Conservation (phyloP, 2,329 filamentous ascomycete genomes). For the Macroventuria anomochaeta region DNA sequence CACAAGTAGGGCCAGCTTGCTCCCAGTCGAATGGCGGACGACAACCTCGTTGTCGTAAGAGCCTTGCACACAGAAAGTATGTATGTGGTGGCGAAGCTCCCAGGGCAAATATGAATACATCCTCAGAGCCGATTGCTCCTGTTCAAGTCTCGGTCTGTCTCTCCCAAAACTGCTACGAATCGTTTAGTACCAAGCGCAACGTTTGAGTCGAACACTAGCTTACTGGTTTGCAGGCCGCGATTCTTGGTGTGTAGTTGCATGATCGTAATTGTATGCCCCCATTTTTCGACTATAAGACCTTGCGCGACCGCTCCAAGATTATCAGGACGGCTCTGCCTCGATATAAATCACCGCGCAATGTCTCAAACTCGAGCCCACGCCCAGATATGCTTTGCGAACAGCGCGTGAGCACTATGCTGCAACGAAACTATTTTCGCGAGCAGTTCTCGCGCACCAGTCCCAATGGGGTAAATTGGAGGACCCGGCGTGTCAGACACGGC, state of each 20-base stretch:
- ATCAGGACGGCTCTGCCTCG: not conserved
- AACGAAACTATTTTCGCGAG: constrained; percentile 17
- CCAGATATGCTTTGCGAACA: not conserved
- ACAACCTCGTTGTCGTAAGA: constrained; percentile 30
- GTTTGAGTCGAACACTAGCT: not conserved
- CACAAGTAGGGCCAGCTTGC: constrained; percentile 15
- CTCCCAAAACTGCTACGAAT: not conserved
- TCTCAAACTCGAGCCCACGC: not conserved
- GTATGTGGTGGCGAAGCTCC: constrained; percentile 30
- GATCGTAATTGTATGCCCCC: not conserved
- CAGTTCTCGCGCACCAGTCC: constrained; percentile 2
- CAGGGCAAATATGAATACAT: constrained; percentile 24
- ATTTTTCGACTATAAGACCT: not conserved
- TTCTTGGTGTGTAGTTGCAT: not conserved
- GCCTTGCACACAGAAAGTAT: constrained; percentile 27
- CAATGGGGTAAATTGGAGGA: not conserved
- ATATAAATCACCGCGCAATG: not conserved
- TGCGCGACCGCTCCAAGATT: not conserved
- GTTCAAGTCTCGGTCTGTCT: no score
- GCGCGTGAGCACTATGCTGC: constrained; percentile 17
- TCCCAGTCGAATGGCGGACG: constrained; percentile 14
- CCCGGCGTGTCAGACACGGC: constrained; percentile 11
- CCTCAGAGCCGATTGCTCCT: not conserved
- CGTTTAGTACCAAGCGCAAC: not conserved
- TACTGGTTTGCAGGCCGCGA: not conserved